Conservation (phyloP, 1,284 basidiomycete genomes). For the Pseudozyma pruni region DNA sequence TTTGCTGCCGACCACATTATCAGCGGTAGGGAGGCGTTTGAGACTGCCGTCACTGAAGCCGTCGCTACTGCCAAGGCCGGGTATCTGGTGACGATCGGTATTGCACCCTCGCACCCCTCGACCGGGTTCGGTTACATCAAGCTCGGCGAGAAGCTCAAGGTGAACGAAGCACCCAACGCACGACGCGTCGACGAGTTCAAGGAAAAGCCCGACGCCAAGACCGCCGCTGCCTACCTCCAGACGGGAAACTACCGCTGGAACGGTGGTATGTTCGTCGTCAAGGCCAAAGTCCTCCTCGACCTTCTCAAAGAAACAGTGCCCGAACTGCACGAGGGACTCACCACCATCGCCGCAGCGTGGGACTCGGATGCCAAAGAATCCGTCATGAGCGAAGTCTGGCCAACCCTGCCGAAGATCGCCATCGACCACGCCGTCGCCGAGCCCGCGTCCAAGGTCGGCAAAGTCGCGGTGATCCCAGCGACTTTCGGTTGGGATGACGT, state of each 20-base stretch:
- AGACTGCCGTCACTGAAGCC: conserved; percentile 65
- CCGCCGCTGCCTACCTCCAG: conserved; percentile 62
- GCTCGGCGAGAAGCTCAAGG: conserved; percentile 60
- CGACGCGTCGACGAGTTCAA: conserved; percentile 66
- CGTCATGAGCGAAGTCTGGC: conserved; percentile 60
- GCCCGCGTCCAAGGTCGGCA: conserved; percentile 63
- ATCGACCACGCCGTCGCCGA: conserved; percentile 68
- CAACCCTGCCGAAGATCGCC: conserved; percentile 65
- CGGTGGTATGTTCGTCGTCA: conserved; percentile 68
- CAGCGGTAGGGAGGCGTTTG: conserved; percentile 65
- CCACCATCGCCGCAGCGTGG: conserved; percentile 61
- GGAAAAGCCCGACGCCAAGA: conserved; percentile 68
- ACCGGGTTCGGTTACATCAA: conserved; percentile 68
- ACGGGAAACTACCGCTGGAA: conserved; percentile 68
- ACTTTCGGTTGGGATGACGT: conserved; percentile 68
- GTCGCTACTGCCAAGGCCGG: conserved; percentile 64
- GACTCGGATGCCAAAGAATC: conserved; percentile 48
- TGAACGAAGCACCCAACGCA: conserved; percentile 62
- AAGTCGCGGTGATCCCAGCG: conserved; percentile 66
- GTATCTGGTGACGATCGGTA: conserved; percentile 67
- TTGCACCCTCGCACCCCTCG: conserved; percentile 65
- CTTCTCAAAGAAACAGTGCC: conserved; percentile 59
- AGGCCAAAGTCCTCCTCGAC: conserved; percentile 60
- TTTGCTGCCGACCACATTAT: conserved; percentile 68
- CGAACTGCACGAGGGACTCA: conserved; percentile 61